These are phyloP conservation scores for Penicillium thymicola DNA, from an alignment of 2,329 filamentous ascomycete genomes.

Conservation along the genomic window DNA sequence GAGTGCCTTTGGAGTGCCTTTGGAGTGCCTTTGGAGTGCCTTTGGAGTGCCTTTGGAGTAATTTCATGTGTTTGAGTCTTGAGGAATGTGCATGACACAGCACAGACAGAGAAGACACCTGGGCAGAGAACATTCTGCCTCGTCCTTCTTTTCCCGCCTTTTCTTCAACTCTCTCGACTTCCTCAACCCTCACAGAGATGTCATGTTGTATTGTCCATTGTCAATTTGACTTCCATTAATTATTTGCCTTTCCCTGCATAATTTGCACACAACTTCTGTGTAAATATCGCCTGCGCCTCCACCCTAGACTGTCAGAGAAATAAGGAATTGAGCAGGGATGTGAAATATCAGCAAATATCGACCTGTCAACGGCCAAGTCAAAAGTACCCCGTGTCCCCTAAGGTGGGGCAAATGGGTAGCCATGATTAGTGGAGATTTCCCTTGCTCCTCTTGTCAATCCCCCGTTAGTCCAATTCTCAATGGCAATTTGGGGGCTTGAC, in stretches of 20 bases:
- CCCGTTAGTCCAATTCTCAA: constrained; percentile 10
- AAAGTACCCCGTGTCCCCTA: constrained; percentile 3
- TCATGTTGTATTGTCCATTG: neutral
- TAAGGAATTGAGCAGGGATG: constrained; percentile 1
- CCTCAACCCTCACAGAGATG: neutral
- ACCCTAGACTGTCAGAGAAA: constrained; percentile 9
- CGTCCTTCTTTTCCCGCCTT: neutral
- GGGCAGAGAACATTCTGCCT: neutral
- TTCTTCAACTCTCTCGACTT: neutral
- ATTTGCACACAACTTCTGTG: neutral
- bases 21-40: no score
- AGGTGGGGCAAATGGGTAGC: constrained; percentile 3
- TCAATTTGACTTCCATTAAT: neutral
- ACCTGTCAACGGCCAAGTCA: constrained; percentile 19
- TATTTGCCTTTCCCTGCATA: neutral
- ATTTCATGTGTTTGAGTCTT: neutral
- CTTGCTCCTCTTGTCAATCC: constrained; percentile 1
- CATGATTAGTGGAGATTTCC: constrained; percentile 12
- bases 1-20: no score
- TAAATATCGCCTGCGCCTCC: neutral
- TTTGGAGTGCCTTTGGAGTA: no score
- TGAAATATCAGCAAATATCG: constrained; percentile 1
- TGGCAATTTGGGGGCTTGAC: constrained; percentile 9
- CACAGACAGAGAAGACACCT: no score
- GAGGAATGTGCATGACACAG: neutral